Evolutionary conservation across 1,284 basidiomycete genomes (phyloP).

Genomic region (Cryptococcus maquisensis): DNA sequence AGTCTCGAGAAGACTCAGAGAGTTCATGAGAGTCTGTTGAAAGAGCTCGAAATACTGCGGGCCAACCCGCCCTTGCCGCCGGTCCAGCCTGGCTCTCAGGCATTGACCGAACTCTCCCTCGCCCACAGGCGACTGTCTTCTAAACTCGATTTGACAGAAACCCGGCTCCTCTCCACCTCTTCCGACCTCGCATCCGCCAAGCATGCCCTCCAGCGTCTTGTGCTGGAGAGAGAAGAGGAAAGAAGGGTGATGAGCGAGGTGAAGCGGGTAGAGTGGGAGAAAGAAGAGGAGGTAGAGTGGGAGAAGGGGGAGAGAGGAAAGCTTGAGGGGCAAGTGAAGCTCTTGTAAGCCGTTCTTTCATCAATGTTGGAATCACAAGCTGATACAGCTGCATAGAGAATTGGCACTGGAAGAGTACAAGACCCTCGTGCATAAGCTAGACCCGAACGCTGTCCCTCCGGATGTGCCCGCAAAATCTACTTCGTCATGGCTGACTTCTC

Average conservation of each 20-base stretch:
- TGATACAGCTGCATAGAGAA: slow-evolving; percentile 22
- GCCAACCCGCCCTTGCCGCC: slow-evolving; percentile 30
- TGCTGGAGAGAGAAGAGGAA: slow-evolving; percentile 55
- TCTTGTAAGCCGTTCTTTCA: slow-evolving; percentile 34
- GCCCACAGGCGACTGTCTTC: slow-evolving; percentile 47
- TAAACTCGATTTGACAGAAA: slow-evolving; percentile 45
- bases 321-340: slow-evolving; percentile 44
- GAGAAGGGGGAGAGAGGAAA: slow-evolving; percentile 39
- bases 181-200: slow-evolving; percentile 51
- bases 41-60: slow-evolving; percentile 37
- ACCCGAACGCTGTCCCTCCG: slow-evolving; percentile 39
- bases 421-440: slow-evolving; percentile 35
- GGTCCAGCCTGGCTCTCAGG: slow-evolving; percentile 29
- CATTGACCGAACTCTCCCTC: slow-evolving; percentile 45
- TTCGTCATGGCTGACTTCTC: slow-evolving; percentile 17
- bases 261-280: slow-evolving; percentile 56
- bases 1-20: slow-evolving; percentile 41
- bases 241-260: slow-evolving; percentile 32
- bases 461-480: slow-evolving; percentile 16
- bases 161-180: slow-evolving; percentile 24
- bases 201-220: slow-evolving; percentile 57
- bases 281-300: slow-evolving; percentile 54
- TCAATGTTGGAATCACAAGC: background rate
- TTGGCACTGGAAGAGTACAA: slow-evolving; percentile 43
- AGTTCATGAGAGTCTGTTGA: slow-evolving; percentile 32